Percentiles rank a stretch among this genome's conserved stretches.
Evolutionary conservation across 257 asterid genomes (phyloP).

Genomic region (Solanum megistacrolobum): DNA sequence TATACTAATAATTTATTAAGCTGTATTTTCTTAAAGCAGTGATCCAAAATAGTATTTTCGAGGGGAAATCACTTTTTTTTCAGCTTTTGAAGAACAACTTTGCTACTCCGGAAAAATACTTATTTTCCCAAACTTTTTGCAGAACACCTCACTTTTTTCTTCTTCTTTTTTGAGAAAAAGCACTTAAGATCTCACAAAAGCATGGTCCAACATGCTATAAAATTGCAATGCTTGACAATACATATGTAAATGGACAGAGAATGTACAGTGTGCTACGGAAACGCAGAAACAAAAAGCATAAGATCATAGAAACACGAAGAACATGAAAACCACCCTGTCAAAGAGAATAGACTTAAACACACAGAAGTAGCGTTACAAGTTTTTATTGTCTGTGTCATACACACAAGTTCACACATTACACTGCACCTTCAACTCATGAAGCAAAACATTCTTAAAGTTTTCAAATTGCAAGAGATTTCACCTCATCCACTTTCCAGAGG

Average conservation of each 20-base stretch:
- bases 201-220: background rate
- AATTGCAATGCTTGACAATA: background rate
- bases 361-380: background rate
- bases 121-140: background rate
- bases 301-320: background rate
- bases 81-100: background rate
- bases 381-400: background rate
- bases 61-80: background rate
- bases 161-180: too few relatives aligned
- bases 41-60: background rate
- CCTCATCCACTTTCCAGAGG: slow-evolving; percentile 75
- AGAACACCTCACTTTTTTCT: background rate
- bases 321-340: background rate
- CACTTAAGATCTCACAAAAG: background rate
- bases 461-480: slow-evolving; percentile 56
- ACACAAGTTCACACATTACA: background rate
- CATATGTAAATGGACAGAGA: background rate
- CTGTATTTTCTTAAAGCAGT: too few relatives aligned
- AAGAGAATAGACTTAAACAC: background rate
- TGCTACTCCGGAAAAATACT: background rate
- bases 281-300: background rate
- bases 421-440: background rate
- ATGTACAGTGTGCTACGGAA: background rate
- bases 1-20: too few relatives aligned
- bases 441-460: background rate